Percentiles rank a stretch among this genome's conserved stretches.
Conservation (phyloP, 179 eudicot genomes). For the Vitellaria paradoxa region DNA sequence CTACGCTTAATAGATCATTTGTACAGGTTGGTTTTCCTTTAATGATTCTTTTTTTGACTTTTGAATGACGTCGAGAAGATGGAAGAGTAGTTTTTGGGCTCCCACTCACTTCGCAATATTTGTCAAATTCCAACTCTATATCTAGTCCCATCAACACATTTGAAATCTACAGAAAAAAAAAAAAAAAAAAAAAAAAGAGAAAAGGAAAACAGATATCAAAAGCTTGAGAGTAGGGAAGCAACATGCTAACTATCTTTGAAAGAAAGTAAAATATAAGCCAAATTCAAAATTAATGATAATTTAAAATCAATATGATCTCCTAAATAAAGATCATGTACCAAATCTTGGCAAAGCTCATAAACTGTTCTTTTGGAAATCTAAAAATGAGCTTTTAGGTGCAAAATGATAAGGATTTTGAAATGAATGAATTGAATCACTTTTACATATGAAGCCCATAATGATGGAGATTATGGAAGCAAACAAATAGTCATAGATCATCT, state of each 20-base stretch:
- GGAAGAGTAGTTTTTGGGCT: constrained; percentile 72
- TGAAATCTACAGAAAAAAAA: constrained; percentile 40
- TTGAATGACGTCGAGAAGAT: constrained; percentile 30
- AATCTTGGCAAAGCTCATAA: background rate
- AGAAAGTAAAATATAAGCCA: background rate
- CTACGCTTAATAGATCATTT: constrained; percentile 30
- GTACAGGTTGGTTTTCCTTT: constrained; percentile 27
- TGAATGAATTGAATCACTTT: too few species aligned
- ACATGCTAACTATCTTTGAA: constrained; percentile 13
- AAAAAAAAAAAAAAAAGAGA: constrained; percentile 8
- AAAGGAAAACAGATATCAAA: constrained; percentile 8
- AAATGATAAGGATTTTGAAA: background rate
- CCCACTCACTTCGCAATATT: constrained; percentile 59
- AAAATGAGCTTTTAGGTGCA: background rate
- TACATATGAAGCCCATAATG: background rate
- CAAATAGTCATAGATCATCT: background rate
- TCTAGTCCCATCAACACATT: constrained; percentile 42
- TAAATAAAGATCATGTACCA: background rate
- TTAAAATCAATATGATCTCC: background rate
- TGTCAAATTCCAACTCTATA: constrained; percentile 77
- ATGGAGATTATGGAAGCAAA: background rate
- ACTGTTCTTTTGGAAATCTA: background rate
- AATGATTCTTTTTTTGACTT: constrained; percentile 34
- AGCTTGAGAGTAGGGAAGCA: background rate
- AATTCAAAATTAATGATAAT: background rate